Conservation (phyloP, 2,329 filamentous ascomycete species). For the Zymoseptoria tritici region DNA sequence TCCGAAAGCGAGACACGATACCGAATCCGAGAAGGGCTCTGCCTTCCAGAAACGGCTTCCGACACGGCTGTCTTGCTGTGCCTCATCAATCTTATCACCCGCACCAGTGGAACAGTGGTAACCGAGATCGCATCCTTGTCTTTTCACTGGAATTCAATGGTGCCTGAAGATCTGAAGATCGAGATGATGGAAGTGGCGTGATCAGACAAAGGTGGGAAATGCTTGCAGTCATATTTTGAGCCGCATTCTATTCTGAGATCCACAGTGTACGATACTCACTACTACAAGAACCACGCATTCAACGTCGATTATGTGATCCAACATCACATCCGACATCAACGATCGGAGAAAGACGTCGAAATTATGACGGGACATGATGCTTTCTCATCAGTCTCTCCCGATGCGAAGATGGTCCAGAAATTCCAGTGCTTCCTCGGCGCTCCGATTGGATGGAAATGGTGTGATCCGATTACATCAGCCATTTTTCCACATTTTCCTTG, state of each 20-base stretch:
- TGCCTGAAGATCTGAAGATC: neutral
- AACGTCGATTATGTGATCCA: neutral
- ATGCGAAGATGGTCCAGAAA: no score
- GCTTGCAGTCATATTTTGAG: neutral
- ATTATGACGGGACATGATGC: neutral
- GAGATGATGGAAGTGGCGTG: neutral
- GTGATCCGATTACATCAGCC: neutral
- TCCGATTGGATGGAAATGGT: neutral
- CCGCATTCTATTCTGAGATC: neutral
- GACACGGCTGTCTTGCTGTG: no score
- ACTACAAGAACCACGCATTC: neutral
- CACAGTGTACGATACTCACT: neutral
- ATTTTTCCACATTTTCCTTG: neutral
- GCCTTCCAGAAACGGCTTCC: no score
- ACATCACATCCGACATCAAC: neutral
- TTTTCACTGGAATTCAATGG: neutral
- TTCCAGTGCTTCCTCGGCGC: neutral
- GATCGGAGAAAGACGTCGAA: neutral
- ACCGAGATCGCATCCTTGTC: neutral
- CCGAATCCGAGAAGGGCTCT: no score
- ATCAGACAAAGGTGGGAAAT: neutral
- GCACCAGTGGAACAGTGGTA: no score
- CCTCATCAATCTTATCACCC: no score
- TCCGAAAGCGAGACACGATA: no score
- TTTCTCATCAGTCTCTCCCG: no score